These are phyloP conservation scores for Aspergillus texensis DNA, from an alignment of 2,329 filamentous ascomycete genomes.

Conservation along the genomic window DNA sequence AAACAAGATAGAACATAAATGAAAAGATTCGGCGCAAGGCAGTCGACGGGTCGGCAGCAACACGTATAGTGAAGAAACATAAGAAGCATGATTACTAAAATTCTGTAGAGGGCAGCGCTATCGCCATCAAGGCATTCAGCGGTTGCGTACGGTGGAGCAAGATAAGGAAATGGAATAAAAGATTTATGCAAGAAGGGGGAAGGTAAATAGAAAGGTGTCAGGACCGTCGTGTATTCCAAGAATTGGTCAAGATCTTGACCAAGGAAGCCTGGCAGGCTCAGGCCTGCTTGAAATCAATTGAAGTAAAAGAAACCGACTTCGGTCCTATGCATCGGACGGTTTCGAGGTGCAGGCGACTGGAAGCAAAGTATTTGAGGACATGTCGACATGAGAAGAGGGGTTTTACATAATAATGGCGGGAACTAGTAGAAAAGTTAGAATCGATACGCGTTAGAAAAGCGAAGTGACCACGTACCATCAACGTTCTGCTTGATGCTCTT, in stretches of 20 bases:
- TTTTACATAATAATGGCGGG: conserved; percentile 54
- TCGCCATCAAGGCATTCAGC: conserved; percentile 37
- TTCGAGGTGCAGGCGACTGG: conserved; percentile 28
- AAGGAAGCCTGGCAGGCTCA: conserved; percentile 4
- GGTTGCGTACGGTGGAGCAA: conserved; percentile 21
- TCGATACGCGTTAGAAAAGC: not conserved
- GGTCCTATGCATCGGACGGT: conserved; percentile 39
- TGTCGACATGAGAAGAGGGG: conserved; percentile 30
- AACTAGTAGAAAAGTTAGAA: conserved; percentile 33
- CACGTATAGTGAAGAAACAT: conserved; percentile 11
- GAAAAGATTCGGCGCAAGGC: conserved; percentile 8
- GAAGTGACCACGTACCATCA: conserved; percentile 62
- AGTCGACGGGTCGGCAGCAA: conserved; percentile 2
- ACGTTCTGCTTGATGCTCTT: conserved; percentile 99
- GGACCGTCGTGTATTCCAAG: conserved; percentile 9
- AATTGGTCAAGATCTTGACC: conserved; percentile 11
- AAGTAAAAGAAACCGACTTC: conserved; percentile 39
- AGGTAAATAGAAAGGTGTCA: conserved; percentile 19
- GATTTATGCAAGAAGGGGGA: conserved; percentile 20
- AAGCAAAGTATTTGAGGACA: conserved; percentile 26
- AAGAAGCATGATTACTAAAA: conserved; percentile 14
- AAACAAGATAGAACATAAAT: conserved; percentile 1
- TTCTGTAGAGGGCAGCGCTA: conserved; percentile 14
- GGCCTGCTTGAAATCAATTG: conserved; percentile 19
- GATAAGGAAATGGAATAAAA: conserved; percentile 20